Evolutionary conservation across 2,329 filamentous ascomycete species (phyloP).

Genomic region (Beauveria scarabaeidicola): DNA sequence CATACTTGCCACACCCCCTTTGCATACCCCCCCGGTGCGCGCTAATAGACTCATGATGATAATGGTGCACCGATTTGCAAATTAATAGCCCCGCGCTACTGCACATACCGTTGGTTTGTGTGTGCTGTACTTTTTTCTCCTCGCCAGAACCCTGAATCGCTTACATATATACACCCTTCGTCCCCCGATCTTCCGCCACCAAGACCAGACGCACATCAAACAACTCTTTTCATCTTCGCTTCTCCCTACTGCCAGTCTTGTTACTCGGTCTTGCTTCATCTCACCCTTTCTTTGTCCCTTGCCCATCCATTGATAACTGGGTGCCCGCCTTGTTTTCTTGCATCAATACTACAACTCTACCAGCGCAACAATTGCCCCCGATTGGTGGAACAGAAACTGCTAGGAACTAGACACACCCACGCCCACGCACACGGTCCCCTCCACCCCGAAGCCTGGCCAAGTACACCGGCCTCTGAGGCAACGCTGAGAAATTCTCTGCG

Average conservation of each 20-base stretch:
- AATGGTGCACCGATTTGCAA: conserved; percentile 10
- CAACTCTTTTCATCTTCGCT: conserved; percentile 14
- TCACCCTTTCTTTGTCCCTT: conserved; percentile 8
- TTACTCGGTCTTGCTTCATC: conserved; percentile 17
- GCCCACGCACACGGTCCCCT: conserved; percentile 1
- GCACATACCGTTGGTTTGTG: conserved; percentile 11
- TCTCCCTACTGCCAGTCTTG: conserved; percentile 13
- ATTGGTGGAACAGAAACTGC: conserved; percentile 7
- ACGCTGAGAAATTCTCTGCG: conserved; percentile 8
- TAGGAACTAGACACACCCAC: conserved; percentile 4
- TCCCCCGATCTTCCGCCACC: conserved; percentile 6
- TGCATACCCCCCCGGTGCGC: conserved; percentile 5
- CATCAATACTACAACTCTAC: conserved; percentile 3
- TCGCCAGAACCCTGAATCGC: conserved; percentile 17
- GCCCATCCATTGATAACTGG: background rate
- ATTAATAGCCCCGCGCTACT: conserved; percentile 12
- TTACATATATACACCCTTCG: conserved; percentile 13
- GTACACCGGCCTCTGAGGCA: conserved; percentile 6
- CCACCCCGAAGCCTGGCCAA: background rate
- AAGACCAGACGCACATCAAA: background rate
- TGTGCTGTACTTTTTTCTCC: conserved; percentile 8
- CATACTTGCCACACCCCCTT: conserved; percentile 1
- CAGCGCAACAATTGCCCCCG: conserved; percentile 6
- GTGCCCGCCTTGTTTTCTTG: background rate
- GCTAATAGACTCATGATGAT: conserved; percentile 14